Conservation (phyloP, 2,329 filamentous ascomycete species). For the Rhinocladiella mackenziei region DNA sequence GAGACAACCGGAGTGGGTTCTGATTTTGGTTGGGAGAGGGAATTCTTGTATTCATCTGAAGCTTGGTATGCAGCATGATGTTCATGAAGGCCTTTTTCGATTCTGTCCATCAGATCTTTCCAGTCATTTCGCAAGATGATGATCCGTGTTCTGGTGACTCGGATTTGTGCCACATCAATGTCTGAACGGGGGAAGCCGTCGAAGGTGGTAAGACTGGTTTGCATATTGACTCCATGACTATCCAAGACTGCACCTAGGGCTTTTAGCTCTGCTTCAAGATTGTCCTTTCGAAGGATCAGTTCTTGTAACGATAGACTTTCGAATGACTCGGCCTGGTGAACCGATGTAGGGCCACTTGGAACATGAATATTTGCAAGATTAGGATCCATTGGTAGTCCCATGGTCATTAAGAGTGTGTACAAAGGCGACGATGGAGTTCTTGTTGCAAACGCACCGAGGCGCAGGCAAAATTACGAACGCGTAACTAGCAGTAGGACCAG, state of each 20-base stretch:
- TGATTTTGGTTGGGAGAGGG: constrained; percentile 18
- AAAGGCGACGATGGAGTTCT: neutral
- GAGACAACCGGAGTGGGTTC: constrained; percentile 23
- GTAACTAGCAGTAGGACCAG: neutral
- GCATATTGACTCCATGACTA: constrained; percentile 81
- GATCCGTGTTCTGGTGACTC: constrained; percentile 86
- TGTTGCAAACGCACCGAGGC: neutral
- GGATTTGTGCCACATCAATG: constrained; percentile 91
- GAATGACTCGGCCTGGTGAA: constrained; percentile 53
- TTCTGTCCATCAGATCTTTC: constrained; percentile 75
- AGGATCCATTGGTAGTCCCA: constrained; percentile 58
- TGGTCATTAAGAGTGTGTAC: constrained; percentile 29
- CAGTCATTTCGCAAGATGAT: constrained; percentile 90
- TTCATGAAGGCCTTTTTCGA: constrained; percentile 83
- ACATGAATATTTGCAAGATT: constrained; percentile 56
- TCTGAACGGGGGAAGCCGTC: constrained; percentile 92
- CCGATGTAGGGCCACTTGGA: constrained; percentile 71
- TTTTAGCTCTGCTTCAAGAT: constrained; percentile 79
- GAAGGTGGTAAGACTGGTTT: constrained; percentile 75
- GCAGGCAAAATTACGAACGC: neutral
- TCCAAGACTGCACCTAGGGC: constrained; percentile 78
- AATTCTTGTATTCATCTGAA: constrained; percentile 31
- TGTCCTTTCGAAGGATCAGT: constrained; percentile 78
- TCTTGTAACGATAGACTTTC: constrained; percentile 68
- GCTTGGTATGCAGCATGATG: constrained; percentile 71